A percentile compares a stretch with the other conserved stretches of the same genome.
Evolutionary conservation across 169 alveolate genomes (phyloP).

Genomic region (Babesia divergens): DNA sequence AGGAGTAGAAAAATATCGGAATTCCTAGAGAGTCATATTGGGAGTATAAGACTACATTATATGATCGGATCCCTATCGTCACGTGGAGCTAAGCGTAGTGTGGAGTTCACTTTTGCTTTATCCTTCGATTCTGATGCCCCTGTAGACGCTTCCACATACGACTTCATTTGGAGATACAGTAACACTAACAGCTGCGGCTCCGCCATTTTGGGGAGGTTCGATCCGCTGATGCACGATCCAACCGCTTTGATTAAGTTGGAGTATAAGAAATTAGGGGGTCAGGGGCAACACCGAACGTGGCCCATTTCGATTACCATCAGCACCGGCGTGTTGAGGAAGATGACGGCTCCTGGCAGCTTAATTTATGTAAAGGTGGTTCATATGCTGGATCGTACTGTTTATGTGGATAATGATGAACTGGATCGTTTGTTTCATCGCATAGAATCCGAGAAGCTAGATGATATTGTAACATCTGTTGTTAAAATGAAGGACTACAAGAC

Average conservation of each 20-base stretch:
- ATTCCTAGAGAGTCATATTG: not conserved
- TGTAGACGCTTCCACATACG: not conserved
- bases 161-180: not conserved
- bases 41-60: not conserved
- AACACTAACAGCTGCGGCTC: not conserved
- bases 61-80: not conserved
- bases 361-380: constrained; percentile 43
- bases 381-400: constrained; percentile 45
- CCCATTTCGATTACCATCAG: constrained; percentile 21
- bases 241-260: not conserved
- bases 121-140: not conserved
- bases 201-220: not conserved
- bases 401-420: constrained; percentile 52
- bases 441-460: constrained; percentile 10
- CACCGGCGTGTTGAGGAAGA: not conserved
- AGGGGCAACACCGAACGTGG: constrained; percentile 45
- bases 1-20: not conserved
- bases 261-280: constrained; percentile 24
- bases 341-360: not conserved
- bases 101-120: constrained; percentile 3
- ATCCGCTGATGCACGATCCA: not conserved
- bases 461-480: not conserved
- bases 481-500: not conserved
- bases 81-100: not conserved
- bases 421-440: constrained; percentile 2